Evolutionary conservation across 1,284 basidiomycete species (phyloP).

Genomic region (Ganoderma sp.): DNA sequence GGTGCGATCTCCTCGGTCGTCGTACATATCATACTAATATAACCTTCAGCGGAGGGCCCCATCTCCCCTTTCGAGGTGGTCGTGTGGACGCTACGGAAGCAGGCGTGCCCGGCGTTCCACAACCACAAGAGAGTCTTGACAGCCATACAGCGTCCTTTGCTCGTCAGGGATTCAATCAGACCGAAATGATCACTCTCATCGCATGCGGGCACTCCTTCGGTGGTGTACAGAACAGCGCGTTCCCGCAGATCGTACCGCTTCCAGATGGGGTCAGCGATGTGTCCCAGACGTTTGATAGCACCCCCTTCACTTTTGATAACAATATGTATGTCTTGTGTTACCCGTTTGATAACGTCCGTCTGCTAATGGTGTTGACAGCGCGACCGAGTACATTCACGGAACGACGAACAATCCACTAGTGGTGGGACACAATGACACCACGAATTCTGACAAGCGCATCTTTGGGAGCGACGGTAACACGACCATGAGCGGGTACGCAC

Average conservation of each 20-base stretch:
- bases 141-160: slow-evolving; percentile 33
- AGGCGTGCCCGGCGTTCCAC: slow-evolving; percentile 37
- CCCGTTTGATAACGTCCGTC: neutral
- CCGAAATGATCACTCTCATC: slow-evolving; percentile 37
- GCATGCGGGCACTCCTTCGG: slow-evolving; percentile 41
- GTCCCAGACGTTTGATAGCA: slow-evolving; percentile 26
- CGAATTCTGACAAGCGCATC: slow-evolving; percentile 33
- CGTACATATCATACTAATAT: neutral
- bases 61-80: slow-evolving; percentile 35
- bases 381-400: slow-evolving; percentile 31
- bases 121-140: slow-evolving; percentile 34
- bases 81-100: slow-evolving; percentile 37
- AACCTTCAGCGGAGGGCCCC: slow-evolving; percentile 26
- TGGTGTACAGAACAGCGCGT: slow-evolving; percentile 36
- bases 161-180: slow-evolving; percentile 34
- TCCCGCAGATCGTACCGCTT: slow-evolving; percentile 35
- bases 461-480: slow-evolving; percentile 36
- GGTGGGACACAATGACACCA: slow-evolving; percentile 27
- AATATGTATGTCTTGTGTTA: slow-evolving; percentile 19
- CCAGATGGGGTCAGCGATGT: slow-evolving; percentile 18
- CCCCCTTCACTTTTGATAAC: slow-evolving; percentile 29
- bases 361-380: slow-evolving; percentile 16
- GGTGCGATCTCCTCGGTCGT: slow-evolving; percentile 9
- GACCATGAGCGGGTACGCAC: slow-evolving; percentile 32
- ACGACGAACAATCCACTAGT: slow-evolving; percentile 33